Conservation (phyloP, 129 eudicot genomes). For the Glebionis coronaria region DNA sequence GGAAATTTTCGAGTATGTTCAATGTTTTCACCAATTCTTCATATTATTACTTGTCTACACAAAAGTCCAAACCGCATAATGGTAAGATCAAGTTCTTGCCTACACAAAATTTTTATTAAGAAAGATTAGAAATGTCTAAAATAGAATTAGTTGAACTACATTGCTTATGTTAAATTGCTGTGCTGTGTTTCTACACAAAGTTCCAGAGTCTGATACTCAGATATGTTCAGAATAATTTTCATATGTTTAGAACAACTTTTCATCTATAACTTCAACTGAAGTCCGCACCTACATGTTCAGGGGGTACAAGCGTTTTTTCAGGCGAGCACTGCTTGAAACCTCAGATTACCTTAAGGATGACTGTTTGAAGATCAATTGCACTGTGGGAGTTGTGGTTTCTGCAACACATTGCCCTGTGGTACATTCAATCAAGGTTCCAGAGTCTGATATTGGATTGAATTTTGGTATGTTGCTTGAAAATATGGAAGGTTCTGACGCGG, state of each 20-base stretch:
- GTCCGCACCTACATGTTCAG: constrained; percentile 26
- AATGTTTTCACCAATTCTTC: too few species aligned
- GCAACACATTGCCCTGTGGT: constrained; percentile 65
- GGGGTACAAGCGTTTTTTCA: constrained; percentile 91
- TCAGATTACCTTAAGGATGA: constrained; percentile 87
- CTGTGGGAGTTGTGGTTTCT: constrained; percentile 93
- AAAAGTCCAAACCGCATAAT: too few species aligned
- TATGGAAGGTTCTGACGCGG: constrained; percentile 77
- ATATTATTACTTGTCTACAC: too few species aligned
- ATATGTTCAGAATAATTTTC: background rate
- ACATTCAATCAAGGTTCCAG: constrained; percentile 71
- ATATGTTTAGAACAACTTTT: background rate
- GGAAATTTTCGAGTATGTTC: too few species aligned
- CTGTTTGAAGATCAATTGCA: constrained; percentile 78
- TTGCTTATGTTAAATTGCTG: background rate
- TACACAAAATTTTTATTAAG: too few species aligned
- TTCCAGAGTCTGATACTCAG: too few species aligned
- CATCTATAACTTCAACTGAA: background rate
- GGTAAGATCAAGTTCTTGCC: too few species aligned
- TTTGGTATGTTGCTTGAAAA: constrained; percentile 73
- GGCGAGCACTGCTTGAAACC: constrained; percentile 66
- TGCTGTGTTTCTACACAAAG: background rate
- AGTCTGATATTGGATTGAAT: constrained; percentile 76
- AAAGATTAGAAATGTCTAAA: too few species aligned
- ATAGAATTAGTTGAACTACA: background rate